Percentiles rank a stretch among this genome's conserved stretches.
Conservation (phyloP, 352 stramenopile genomes). For the Phytophthora palmivora region DNA sequence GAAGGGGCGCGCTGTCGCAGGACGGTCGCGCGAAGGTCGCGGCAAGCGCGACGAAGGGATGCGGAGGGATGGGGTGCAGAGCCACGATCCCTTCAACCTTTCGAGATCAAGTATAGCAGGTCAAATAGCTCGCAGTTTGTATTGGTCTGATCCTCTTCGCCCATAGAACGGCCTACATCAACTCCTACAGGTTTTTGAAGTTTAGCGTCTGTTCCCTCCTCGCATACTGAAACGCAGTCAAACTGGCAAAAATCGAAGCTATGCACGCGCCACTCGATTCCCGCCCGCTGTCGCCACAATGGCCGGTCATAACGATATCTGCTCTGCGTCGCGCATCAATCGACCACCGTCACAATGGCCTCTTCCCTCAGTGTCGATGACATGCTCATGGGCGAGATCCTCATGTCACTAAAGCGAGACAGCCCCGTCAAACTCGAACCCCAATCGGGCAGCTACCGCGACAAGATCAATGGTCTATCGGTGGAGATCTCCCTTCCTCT, state of each 20-base stretch:
- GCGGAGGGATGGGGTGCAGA: conserved; percentile 28
- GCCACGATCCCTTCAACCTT: conserved; percentile 24
- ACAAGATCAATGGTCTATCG: conserved; percentile 52
- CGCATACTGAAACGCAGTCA: conserved; percentile 35
- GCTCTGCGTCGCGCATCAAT: conserved; percentile 18
- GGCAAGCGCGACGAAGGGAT: conserved; percentile 40
- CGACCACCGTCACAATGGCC: conserved; percentile 16
- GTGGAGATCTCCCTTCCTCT: conserved; percentile 45
- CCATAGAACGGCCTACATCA: not conserved
- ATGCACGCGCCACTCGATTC: conserved; percentile 25
- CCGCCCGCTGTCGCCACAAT: conserved; percentile 32
- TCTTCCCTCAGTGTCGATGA: conserved; percentile 60
- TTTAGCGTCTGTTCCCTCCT: conserved; percentile 27
- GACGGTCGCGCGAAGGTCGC: conserved; percentile 41
- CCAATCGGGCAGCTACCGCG: conserved; percentile 39
- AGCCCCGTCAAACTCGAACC: conserved; percentile 18
- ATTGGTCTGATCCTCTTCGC: conserved; percentile 17
- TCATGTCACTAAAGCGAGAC: conserved; percentile 76
- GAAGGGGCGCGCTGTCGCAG: conserved; percentile 29
- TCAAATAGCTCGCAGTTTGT: conserved; percentile 10
- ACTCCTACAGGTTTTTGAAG: conserved; percentile 38
- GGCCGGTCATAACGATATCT: conserved; percentile 38
- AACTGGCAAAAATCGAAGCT: conserved; percentile 40
- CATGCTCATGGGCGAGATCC: conserved; percentile 80
- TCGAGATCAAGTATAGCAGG: conserved; percentile 24